Evolutionary conservation across 306 rosid genomes (phyloP), one percentile per base, ranked within the genome.

Genomic region (Argentina anserina): DNA sequence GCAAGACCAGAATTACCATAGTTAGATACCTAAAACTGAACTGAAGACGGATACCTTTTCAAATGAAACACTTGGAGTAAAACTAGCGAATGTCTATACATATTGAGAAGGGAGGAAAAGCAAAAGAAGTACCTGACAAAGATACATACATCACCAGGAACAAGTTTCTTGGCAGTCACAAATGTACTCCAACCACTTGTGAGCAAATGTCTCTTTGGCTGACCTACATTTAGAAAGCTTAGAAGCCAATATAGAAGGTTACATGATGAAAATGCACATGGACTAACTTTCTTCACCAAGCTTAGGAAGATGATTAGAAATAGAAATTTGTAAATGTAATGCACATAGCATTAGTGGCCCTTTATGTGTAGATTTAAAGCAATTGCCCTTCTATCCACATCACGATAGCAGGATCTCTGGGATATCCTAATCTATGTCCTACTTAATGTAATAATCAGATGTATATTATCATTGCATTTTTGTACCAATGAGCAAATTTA

Each of bases 151-250:
- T 91, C 97, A 52, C 97, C 91, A 26, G 91, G 75, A 75, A 52
- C 76, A 70, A 89, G 93, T 53, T 80, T 89, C 78, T 89, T 91
- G 29, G 91, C 65, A 52, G 78, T 79, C 7, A 87, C 84, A 62
- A 91, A 91, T 45, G 79, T 80, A 81, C 87, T 91, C 97, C 93
- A 91, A 36, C 93, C 93, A 69, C 85, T 82, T 10, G 96, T 91
- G 72, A 91, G 85, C 80, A 89, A 77, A 80, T 91, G 93, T 69
- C 90, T 78, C 84, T 69, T 89, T 10, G 96, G 89, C 62, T 85
- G 79, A 75, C 91, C 97, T 91, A 84, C 78, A 84, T 72, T 29
- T 8, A 79, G 36, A 49, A 59, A 72, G 58, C 78, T 76, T 36
- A 28, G 56, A 52, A 46, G 42, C 56, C 43, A 55, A 39, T 37